Evolutionary conservation across 306 rosid genomes (phyloP), one percentile per base, ranked within the genome.

Genomic region (Fragaria iinumae): DNA sequence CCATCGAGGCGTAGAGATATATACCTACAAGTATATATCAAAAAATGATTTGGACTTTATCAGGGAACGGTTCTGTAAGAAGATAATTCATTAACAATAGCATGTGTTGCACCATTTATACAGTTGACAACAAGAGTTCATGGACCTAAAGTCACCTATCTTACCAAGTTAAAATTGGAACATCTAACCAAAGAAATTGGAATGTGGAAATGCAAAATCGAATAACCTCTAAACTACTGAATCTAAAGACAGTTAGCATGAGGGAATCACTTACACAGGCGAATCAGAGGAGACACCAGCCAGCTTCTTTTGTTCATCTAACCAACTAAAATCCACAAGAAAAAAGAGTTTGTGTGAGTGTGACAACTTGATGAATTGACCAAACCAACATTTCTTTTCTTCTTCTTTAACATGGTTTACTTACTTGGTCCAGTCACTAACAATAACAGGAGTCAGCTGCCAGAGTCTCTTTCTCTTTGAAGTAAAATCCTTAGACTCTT

Each of bases 1-100:
- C 98, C 98, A 48, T 95, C 97, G 83, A 95, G 10, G 50, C 98
- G 89, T 49, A 95, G 90, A 62, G 98, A 95, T 80, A 95, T 73
- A 77, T 95, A 92, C 81, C 98, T 95, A 82, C 47, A 77, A n/a
- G 77, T 45, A 27, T 23, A 29, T 52, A 27, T n/a, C 25, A 29
- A 29, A 44, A 36, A 72, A 72, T 32, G 17, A 68, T 34, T 36
- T 4, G 3, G 11, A 18, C 39, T 23, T 14, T 36, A 65, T 41
- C 65, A 48, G 13, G 70, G 60, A 29, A 52, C 6, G 47, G 18
- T 74, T 63, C 18, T 68, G n/a, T 50, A 23, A 71, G 32, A 67
- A 20, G 10, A 48, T 12, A 72, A 16, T 18, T 4, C 12, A 29
- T 8, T 32, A 39, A 44, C 41, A 8, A 47, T 0, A 27, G 41